A percentile compares a stretch with the other conserved stretches of the same genome.
phyloP scores from a whole-genome alignment of 2,329 filamentous ascomycete species.

The Aurifilum marmelostoma region DNA sequence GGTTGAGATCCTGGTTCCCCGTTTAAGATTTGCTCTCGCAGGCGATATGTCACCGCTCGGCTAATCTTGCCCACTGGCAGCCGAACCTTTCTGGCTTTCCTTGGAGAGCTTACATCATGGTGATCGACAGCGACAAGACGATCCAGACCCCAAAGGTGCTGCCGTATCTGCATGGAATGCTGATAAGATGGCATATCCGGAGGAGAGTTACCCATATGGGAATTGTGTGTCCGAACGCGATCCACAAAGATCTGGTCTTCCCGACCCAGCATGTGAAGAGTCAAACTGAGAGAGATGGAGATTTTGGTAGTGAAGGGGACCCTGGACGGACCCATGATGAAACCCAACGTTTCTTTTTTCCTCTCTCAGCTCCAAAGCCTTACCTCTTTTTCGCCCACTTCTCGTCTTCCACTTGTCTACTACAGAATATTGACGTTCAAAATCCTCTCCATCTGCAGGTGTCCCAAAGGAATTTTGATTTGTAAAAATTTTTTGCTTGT shows the following conservation, averaged over 20 bases:
- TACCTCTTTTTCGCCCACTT: background rate
- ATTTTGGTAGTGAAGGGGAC: background rate
- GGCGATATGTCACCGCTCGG: slow-evolving; percentile 5
- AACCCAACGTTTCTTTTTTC: background rate
- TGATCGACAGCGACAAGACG: background rate
- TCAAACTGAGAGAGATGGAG: background rate
- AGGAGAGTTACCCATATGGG: background rate
- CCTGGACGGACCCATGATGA: background rate
- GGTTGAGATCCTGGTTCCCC: background rate
- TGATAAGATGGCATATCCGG: background rate
- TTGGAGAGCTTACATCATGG: background rate
- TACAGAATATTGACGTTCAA: background rate
- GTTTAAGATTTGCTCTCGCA: background rate
- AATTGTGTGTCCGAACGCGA: background rate
- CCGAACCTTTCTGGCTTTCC: background rate
- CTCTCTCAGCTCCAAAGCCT: background rate
- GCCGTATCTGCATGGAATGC: slow-evolving; percentile 1
- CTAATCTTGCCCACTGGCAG: background rate
- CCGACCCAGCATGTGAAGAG: slow-evolving; percentile 6
- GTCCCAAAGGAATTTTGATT: background rate
- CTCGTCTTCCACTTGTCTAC: background rate
- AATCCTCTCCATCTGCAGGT: background rate
- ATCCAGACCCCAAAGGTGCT: background rate
- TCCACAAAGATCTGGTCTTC: background rate
- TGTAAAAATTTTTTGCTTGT: no score